Base-by-base conservation (phyloP, 148 eudicot species). In the Pouteria glomerata region DNA sequence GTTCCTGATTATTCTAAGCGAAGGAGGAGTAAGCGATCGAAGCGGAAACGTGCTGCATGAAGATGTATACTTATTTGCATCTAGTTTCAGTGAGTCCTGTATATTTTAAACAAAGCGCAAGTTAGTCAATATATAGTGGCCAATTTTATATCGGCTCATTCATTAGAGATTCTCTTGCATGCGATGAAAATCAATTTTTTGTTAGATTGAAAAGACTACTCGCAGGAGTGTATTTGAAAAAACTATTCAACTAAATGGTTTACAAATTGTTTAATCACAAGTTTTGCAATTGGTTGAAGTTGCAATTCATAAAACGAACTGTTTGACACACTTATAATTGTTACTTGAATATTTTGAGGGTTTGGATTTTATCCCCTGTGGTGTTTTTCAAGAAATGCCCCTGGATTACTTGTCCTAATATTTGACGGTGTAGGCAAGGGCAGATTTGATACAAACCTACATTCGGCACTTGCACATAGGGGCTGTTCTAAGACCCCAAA, bases 21-120 rank as follows among this genome's bases (percentile, higher is more conserved):
- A 70, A 88, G 81, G 80, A 89, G 80, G 83, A 91, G 97, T 86
- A 94, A 91, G 88, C 78, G 98, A 77, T 91, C 97, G 44, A 91
- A 94, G 78, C 79, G 90, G 77, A 94, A 94, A 86, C 89, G 90
- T 66, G 82, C 87, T 55, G 98, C 86, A 80, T 94, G 86, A 90
- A 30, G 75, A 26, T 70, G 68, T 80, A 61, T 53, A 34, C 60
- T 29, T 63, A 60, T 68, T 76, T 82, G 69, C 64, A 50, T 86
- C 84, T 87, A 84, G 82, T 72, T 76, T 64, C 69, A 66, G 69
- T 69, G 73, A 73, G 71, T 75, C 41, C 57, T 82, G 85, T 84
- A 82, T 81, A 78, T 81, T 48, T 73, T n/a, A 24, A 45, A 70
- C 73, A 79, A 69, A 48, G 60, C 76, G 71, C 65, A 73, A 69